Base-by-base conservation (phyloP, 1,284 basidiomycete species). In the Heterobasidion parviporum region DNA sequence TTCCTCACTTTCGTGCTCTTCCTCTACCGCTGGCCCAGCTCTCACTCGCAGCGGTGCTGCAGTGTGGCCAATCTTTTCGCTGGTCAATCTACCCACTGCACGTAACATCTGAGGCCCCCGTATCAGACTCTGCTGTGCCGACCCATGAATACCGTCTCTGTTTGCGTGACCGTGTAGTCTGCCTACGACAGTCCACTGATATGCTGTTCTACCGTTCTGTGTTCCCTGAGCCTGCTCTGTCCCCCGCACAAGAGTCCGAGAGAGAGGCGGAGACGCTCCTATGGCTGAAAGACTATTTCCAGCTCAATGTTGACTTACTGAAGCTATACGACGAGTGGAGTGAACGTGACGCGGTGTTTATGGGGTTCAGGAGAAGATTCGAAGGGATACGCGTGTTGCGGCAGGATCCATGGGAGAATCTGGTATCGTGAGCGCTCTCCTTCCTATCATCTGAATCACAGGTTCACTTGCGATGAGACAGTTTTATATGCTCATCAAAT, bases 401-500 rank as follows among this genome's bases (percentile, higher is more conserved):
- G 61, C 96, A 99, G 68, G 94, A 98, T 67, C 92, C 94, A 55
- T 99, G 94, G 87, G 97, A 98, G 71, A 95, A 90, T 63, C 78
- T 97, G 32, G 73, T 97, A 47, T 92, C 90, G 93, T 95, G 68
- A 63, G 91, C 82, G 49, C 46, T 49, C 34, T 54, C 10, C 41
- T 16, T n/a, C 35, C 55, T 6, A 5, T 53, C 52, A 18, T 49
- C 18, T n/a, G 59, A 56, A 32, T 46, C 52, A 52, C 16, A 15
- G 16, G 16, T 26, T 50, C 48, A 50, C 16, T 35, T 26, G 57
- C 54, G 48, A 52, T 34, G 48, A 2, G 32, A 3, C 60, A 96
- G 94, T 8, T 99, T 99, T 73, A 98, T 99, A 61, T 99, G 96
- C 66, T 98, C 94, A 15, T 93, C 94, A 1, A 99, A 98, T 67